Evolutionary conservation across 2,329 filamentous ascomycete genomes (phyloP), one percentile per base, ranked within the genome.

Genomic region (Cladosporium sp.): DNA sequence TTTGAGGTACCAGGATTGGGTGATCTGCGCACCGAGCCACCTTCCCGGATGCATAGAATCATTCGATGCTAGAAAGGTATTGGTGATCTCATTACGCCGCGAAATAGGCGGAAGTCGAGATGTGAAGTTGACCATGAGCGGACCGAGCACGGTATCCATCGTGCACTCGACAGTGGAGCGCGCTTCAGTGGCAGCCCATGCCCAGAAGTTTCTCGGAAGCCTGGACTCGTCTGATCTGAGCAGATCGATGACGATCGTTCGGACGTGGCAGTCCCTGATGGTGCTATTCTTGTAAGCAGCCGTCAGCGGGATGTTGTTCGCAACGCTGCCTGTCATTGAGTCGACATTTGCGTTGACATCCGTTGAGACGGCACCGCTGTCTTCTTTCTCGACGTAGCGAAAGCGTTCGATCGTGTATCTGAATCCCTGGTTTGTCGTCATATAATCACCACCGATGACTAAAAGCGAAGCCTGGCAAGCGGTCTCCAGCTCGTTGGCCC

Each of bases 401-500:
- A 43, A 43, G 7, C 20, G 18, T 6, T 3, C 11, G 17, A 47
- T 38, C 12, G 34, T 30, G 18, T 47, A 32, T 12, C n/a, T 15
- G 13, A 47, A 47, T 13, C 44, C 44, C 15, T 32, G 44, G 13
- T 47, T 47, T 7, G 20, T 30, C 8, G 44, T 47, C 22, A 17
- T 40, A 11, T 40, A 32, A 13, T 38, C 15, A 22, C 22, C 15
- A 11, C 44, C 44, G 11, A 47, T 40, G 8, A 34, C 38, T 11
- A 47, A 19, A 3, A 47, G 34, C 9, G 34, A 20, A n/a, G 44
- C 17, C 22, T 47, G 44, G 15, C 44, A 47, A 18, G 34, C 22
- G 2, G 44, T 47, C 9, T 40, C 44, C 27, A 47, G 20, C 19
- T 40, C 37, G 9, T 19, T 40, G 17, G 37, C 22, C 44, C 44